Conservation (phyloP, 2,329 filamentous ascomycete species). For the Metarhizium humberi region DNA sequence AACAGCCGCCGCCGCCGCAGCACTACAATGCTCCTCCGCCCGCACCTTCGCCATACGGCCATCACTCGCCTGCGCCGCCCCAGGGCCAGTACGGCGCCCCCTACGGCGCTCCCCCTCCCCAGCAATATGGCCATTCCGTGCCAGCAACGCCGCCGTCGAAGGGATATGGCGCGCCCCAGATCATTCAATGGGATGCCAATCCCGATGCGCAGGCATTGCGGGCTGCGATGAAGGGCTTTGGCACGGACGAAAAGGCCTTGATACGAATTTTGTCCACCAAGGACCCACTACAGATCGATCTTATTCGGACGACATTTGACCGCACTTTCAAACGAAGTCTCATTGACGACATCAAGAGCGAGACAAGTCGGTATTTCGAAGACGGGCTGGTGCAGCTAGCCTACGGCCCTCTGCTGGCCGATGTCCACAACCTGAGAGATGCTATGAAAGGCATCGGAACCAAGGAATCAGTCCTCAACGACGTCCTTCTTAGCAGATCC, state of each 20-base stretch:
- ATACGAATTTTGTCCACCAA: constrained; percentile 62
- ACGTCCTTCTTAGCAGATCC: constrained; percentile 70
- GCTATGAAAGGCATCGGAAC: constrained; percentile 76
- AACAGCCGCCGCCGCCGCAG: constrained; percentile 9
- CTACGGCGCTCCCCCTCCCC: constrained; percentile 25
- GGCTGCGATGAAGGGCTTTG: constrained; percentile 86
- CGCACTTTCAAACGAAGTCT: constrained; percentile 58
- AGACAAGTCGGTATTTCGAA: constrained; percentile 67
- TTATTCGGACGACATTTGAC: constrained; percentile 58
- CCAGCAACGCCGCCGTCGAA: constrained; percentile 56
- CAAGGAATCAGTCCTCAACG: constrained; percentile 78
- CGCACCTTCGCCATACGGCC: constrained; percentile 15
- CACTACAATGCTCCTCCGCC: constrained; percentile 20
- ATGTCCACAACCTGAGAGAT: constrained; percentile 60
- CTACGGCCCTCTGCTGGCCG: constrained; percentile 69
- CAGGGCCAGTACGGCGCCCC: constrained; percentile 22
- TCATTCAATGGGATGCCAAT: constrained; percentile 59
- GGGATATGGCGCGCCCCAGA: constrained; percentile 66
- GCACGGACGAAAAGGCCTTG: constrained; percentile 73
- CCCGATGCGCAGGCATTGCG: constrained; percentile 63
- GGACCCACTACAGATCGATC: constrained; percentile 68
- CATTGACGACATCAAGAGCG: constrained; percentile 64
- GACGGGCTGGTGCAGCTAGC: constrained; percentile 66
- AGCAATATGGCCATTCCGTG: constrained; percentile 23
- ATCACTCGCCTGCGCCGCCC: constrained; percentile 8